Base-by-base conservation (phyloP, 352 stramenopile genomes). In the Thalassiosira hispida region DNA sequence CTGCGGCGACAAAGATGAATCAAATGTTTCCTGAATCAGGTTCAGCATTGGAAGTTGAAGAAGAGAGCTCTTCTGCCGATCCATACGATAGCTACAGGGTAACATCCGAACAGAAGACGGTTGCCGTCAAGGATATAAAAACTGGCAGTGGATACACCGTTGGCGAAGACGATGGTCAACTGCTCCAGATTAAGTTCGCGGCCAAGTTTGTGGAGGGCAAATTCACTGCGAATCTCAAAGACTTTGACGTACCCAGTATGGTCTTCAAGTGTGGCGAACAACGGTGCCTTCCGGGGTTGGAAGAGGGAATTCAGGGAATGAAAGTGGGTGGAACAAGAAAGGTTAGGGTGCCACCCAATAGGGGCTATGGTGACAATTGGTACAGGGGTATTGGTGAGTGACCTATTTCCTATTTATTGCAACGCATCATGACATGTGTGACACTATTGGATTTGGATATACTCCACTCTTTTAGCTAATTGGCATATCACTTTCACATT, bases 241-340 rank as follows among this genome's bases (percentile, higher is more conserved):
- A 76, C 38, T 84, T 84, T 40, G 66, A 80, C 33, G 53, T 78
- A 1, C 35, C 49, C 2, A 72, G 47, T 44, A 80, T 77, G 65
- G 77, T 84, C 22, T 88, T 88, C 67, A 64, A 76, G 40, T 77
- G 81, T 16, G 81, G 81, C 31, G 60, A 87, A 49, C 63, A 81
- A 29, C 68, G 80, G 2, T 77, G 72, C 31, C 60, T 97, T 40
- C 94, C 95, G 27, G 94, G 94, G 9, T 74, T 97, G 38, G 95
- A 97, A 73, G 93, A 97, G 73, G 90, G 89, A 14, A 90, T 97
- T 31, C 22, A 94, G 9, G 95, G 94, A 18, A 97, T 97, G 94
- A 95, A 91, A 65, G 95, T 97, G 35, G 93, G 94, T 7, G 94
- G 91, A 0, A 91, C 90, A 25, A 91, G 95, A n/a, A 71, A 95